A percentile compares a stretch with the other conserved stretches of the same genome.
phyloP scores from a whole-genome alignment of 164 flowering plant genomes.

The Warburgia ugandensis region DNA sequence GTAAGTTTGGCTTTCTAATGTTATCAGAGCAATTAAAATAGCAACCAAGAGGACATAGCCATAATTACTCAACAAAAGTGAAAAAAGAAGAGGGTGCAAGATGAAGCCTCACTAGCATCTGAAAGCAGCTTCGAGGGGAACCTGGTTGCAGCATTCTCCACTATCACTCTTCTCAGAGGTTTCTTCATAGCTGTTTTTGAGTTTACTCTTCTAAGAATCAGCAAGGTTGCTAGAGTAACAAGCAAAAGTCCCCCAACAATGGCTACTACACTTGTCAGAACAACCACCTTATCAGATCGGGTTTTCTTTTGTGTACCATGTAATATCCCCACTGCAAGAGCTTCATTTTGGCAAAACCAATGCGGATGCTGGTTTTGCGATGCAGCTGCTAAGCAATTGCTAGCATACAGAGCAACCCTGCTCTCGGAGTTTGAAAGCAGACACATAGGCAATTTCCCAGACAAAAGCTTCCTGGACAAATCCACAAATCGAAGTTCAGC shows the following conservation, averaged over 20 bases:
- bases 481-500: conserved; percentile 50
- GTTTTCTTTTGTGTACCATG: conserved; percentile 33
- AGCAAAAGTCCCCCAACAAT: conserved; percentile 37
- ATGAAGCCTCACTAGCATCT: conserved; percentile 68
- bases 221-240: conserved; percentile 25
- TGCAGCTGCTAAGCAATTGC: conserved; percentile 52
- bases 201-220: conserved; percentile 31
- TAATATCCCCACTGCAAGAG: conserved; percentile 81
- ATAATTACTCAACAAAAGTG: not conserved
- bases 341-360: conserved; percentile 74
- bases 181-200: conserved; percentile 21
- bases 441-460: conserved; percentile 70
- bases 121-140: conserved; percentile 72
- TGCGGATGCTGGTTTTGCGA: conserved; percentile 52
- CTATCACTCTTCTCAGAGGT: conserved; percentile 34
- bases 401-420: conserved; percentile 36
- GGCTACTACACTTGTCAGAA: conserved; percentile 41
- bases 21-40: not conserved
- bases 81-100: not conserved
- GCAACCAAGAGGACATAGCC: not conserved
- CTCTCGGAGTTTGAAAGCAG: conserved; percentile 33
- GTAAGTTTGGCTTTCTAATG: too few relatives aligned
- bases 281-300: conserved; percentile 31
- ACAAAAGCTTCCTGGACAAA: conserved; percentile 73
- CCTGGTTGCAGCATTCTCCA: conserved; percentile 48